Evolutionary conservation across 1,284 basidiomycete species (phyloP), one percentile per base, ranked within the genome.

Genomic region (Lentinus polychrous): DNA sequence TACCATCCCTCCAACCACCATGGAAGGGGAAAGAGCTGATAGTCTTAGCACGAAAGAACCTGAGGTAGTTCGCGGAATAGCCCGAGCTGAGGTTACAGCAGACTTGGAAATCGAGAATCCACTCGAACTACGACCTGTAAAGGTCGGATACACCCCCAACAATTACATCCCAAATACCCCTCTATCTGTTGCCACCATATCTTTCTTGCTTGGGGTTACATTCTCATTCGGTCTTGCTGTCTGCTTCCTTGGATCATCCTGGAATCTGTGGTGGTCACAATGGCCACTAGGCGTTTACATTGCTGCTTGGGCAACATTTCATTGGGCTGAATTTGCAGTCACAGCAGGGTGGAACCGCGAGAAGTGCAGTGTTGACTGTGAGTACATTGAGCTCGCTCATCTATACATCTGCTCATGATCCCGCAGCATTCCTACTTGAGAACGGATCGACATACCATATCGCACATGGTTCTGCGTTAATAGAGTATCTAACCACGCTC

Each of bases 311-410:
- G 75, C 87, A 1, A 68, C 75, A 32, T 99, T 99, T 63, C 96
- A 99, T 62, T 87, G 94, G 79, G 82, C 81, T 34, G 96, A 99
- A 65, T 99, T 95, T 63, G 86, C 86, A 45, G 92, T 95, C 6
- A 98, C 96, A 3, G 94, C 94, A 1, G 89, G 90, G 15, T 99
- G 91, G 88, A 99, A 99, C 66, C 70, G 86, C 35, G 86, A 89
- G 46, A 95, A 94, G 64, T 88, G 94, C 59, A 92, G 83, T 52
- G 81, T 95, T 2, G 92, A 96, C 63, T 95, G 94, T 96, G 64
- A 74, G 91, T 73, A 2, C 12, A 17, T 52, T 33, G n/a, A 17
- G 17, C 33, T 35, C 18, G 36, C 35, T 7, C 36, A 39, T 12
- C 5, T 15, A 14, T 46, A 33, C 17, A 11, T 20, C 23, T 2